phyloP scores from a whole-genome alignment of 2,329 filamentous ascomycete species.

The Pseudogymnoascus sp. region DNA sequence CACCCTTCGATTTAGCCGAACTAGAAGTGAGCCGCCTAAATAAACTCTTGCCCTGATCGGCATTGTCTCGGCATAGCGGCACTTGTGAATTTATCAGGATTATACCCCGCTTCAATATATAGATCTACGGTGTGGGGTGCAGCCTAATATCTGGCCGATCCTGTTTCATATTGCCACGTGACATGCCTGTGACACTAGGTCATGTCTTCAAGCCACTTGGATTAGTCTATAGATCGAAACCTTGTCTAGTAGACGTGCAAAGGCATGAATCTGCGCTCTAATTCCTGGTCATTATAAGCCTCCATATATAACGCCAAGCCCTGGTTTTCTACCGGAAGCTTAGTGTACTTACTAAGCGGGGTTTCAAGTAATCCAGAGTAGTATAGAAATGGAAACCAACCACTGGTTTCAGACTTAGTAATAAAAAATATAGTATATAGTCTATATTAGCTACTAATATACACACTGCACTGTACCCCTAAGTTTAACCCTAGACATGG shows the following conservation, averaged over 20 bases:
- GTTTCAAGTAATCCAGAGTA: background rate
- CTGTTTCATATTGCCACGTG: background rate
- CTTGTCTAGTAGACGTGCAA: background rate
- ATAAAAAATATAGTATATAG: background rate
- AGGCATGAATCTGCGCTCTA: background rate
- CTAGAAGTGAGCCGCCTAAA: slow-evolving; percentile 19
- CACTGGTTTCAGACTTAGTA: background rate
- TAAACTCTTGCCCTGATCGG: background rate
- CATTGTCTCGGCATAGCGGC: background rate
- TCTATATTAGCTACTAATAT: background rate
- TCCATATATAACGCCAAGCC: background rate
- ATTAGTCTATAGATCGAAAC: background rate
- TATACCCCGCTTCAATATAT: background rate
- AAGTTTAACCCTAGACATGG: background rate
- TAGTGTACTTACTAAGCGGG: background rate
- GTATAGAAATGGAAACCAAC: background rate
- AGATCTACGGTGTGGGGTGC: background rate
- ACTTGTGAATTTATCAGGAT: background rate
- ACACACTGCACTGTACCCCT: background rate
- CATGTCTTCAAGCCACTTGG: background rate
- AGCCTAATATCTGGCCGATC: background rate
- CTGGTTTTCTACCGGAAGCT: background rate
- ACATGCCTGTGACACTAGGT: background rate
- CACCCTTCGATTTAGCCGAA: background rate
- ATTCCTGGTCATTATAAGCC: background rate